Conservation (phyloP, 2,329 filamentous ascomycete genomes). For the Gliomastix tumulicola region DNA sequence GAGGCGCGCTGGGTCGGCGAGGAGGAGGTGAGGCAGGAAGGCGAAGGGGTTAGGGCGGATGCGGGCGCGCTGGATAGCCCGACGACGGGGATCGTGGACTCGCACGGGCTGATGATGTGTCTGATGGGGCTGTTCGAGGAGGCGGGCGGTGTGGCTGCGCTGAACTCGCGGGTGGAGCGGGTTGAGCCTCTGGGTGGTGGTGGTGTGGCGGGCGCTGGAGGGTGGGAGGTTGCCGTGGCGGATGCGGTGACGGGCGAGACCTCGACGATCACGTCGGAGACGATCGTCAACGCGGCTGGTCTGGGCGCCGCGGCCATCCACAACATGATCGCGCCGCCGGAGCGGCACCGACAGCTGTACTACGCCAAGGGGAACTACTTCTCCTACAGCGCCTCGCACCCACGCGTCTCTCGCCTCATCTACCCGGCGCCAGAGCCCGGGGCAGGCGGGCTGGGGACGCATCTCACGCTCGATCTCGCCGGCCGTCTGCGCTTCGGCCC, state of each 20-base stretch:
- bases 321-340: constrained; percentile 68
- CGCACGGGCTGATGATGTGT: constrained; percentile 75
- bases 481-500: constrained; percentile 87
- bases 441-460: constrained; percentile 79
- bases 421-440: constrained; percentile 85
- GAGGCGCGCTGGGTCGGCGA: constrained; percentile 64
- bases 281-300: constrained; percentile 79
- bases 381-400: constrained; percentile 62
- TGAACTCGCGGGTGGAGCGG: constrained; percentile 57
- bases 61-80: constrained; percentile 75
- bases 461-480: constrained; percentile 82
- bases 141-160: constrained; percentile 64
- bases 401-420: constrained; percentile 63
- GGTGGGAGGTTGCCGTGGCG: constrained; percentile 62
- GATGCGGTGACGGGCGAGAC: constrained; percentile 38
- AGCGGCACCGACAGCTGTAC: constrained; percentile 53
- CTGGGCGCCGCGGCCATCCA: constrained; percentile 68
- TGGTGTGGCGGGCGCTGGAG: constrained; percentile 37
- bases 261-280: constrained; percentile 63
- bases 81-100: constrained; percentile 86
- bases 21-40: constrained; percentile 54
- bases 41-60: constrained; percentile 69
- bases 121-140: constrained; percentile 74
- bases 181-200: constrained; percentile 41
- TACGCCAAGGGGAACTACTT: constrained; percentile 97